These are phyloP conservation scores for Spinacia oleracea DNA, from an alignment of 179 eudicot genomes.

Conservation along the genomic window DNA sequence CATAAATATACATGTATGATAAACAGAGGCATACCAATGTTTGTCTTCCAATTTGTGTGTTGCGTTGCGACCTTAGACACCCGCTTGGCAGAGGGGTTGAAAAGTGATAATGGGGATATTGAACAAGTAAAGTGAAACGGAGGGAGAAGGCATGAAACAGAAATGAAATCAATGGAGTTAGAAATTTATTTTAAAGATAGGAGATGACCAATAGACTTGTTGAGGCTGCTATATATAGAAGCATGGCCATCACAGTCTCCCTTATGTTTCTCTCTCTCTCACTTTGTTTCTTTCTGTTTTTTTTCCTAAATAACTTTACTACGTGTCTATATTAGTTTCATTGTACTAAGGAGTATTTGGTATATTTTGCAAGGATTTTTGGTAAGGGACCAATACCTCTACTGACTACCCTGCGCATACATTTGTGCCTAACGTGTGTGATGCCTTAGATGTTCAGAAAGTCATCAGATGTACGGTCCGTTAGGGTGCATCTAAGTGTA, in stretches of 20 bases:
- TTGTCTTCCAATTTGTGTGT: not conserved
- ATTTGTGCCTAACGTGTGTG: no score
- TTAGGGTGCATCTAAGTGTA: no score
- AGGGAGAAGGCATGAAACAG: not conserved
- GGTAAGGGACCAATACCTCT: no score
- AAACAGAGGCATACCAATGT: slow-evolving; percentile 5
- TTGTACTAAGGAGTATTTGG: not conserved
- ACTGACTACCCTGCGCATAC: no score
- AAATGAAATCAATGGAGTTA: not conserved
- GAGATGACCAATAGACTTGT: not conserved
- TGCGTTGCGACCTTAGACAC: not conserved
- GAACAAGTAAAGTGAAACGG: not conserved
- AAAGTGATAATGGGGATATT: not conserved
- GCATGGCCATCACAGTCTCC: not conserved
- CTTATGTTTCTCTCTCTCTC: not conserved
- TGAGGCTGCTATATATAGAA: slow-evolving; percentile 5
- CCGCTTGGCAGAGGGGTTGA: not conserved
- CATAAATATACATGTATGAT: not conserved
- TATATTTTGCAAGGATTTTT: not conserved
- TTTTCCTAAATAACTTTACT: not conserved
- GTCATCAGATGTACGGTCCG: no score
- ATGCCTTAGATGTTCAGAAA: no score
- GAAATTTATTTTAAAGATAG: not conserved
- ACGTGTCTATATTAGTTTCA: no score
- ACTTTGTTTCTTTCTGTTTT: not conserved